Conservation (phyloP, 2,329 filamentous ascomycete species). For the Claviceps maximensis region DNA sequence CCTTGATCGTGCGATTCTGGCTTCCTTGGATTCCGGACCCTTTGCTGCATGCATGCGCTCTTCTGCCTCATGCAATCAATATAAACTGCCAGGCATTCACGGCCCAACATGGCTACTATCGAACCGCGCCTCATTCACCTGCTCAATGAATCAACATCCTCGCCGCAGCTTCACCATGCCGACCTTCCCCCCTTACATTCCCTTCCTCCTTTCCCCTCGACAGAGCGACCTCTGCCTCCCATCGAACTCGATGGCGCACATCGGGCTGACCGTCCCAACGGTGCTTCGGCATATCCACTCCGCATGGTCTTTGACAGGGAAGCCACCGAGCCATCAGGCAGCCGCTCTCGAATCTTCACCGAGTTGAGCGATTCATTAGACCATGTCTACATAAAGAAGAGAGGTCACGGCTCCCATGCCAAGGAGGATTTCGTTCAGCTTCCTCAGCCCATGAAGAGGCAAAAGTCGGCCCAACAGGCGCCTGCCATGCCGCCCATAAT, state of each 20-base stretch:
- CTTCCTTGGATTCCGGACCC: background rate
- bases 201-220: constrained; percentile 28
- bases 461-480: constrained; percentile 42
- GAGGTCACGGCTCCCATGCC: constrained; percentile 30
- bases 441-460: constrained; percentile 51
- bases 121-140: constrained; percentile 54
- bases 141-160: constrained; percentile 40
- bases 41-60: background rate
- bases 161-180: constrained; percentile 33
- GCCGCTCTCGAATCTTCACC: constrained; percentile 32
- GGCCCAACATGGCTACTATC: constrained; percentile 47
- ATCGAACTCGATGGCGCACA: constrained; percentile 37
- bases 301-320: constrained; percentile 28
- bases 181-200: constrained; percentile 43
- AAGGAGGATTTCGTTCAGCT: constrained; percentile 53
- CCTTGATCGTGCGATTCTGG: background rate
- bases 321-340: constrained; percentile 16
- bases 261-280: constrained; percentile 22
- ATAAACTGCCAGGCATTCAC: constrained; percentile 2
- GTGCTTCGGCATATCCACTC: constrained; percentile 21
- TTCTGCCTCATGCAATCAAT: constrained; percentile 2
- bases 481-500: constrained; percentile 50
- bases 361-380: constrained; percentile 30
- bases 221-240: constrained; percentile 35
- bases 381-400: constrained; percentile 39